Conservation (phyloP, 768 basidiomycete species). For the Serendipita sp. region DNA sequence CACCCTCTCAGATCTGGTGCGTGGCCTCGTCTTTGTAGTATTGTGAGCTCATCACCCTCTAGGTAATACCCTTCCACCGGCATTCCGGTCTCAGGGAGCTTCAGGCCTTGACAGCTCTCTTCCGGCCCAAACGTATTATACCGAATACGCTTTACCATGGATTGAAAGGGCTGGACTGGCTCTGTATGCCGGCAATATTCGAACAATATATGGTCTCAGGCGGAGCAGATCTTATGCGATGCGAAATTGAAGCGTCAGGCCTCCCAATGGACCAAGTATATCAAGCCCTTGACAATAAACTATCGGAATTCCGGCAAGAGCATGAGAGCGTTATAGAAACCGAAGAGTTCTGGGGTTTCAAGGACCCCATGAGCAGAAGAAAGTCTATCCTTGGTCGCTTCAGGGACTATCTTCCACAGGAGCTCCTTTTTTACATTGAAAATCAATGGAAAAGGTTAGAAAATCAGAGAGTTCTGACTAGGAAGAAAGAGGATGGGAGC, state of each 20-base stretch:
- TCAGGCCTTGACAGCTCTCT: slow-evolving; percentile 60
- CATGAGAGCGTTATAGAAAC: not conserved
- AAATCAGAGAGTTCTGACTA: not conserved
- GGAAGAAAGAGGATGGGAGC: not conserved
- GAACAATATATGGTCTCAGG: slow-evolving; percentile 32
- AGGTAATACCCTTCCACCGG: slow-evolving; percentile 73
- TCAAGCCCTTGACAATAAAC: not conserved
- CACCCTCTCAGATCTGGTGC: slow-evolving; percentile 46
- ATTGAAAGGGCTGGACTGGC: slow-evolving; percentile 51
- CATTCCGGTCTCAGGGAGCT: slow-evolving; percentile 85
- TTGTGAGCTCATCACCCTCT: not conserved
- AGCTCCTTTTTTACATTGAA: not conserved
- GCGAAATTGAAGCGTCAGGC: slow-evolving; percentile 13
- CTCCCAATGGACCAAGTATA: too few species aligned
- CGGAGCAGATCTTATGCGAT: slow-evolving; percentile 15
- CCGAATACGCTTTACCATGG: slow-evolving; percentile 58
- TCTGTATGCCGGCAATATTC: slow-evolving; percentile 55
- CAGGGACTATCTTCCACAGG: not conserved
- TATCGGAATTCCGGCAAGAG: not conserved
- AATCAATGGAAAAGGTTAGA: not conserved
- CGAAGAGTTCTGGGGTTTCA: not conserved
- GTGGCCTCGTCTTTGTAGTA: not conserved
- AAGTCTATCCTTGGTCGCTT: not conserved
- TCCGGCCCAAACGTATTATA: slow-evolving; percentile 57
- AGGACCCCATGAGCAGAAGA: not conserved